Evolutionary conservation across 179 eudicot species (phyloP), one percentile per base, ranked within the genome.

Genomic region (Monotropa hypopitys): DNA sequence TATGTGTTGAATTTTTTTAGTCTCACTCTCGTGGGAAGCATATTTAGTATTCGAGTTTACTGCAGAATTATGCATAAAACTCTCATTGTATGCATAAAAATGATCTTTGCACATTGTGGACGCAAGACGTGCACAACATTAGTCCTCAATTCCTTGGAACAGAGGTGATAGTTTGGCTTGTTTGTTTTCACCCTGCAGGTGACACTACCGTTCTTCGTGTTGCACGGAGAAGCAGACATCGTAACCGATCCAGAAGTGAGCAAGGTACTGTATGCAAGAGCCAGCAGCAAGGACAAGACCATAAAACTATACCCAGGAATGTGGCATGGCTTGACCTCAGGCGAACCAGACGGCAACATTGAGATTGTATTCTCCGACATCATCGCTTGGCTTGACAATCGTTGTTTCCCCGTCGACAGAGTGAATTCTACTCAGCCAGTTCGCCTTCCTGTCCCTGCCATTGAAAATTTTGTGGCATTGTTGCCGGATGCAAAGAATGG

Each of bases 161-260:
- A 56, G 30, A 2, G 10, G 62, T 56, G 30, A 56, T 56, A 21
- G 32, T 23, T 26, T 11, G 45, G 21, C 23, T 38, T 20, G 5
- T 20, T 4, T 77, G 43, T 42, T 33, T 10, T 23, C 21, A 26
- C 47, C 79, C 32, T 40, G 30, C 86, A 95, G 99, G 92, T 95
- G 77, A 92, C 90, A 0, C 59, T 96, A 21, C 97, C 99, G 46
- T 96, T 96, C 85, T 88, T 91, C 71, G 92, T 96, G 51, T 82
- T 96, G 76, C 99, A 96, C 15, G 99, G 99, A 13, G 99, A 91
- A 79, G 98, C 93, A 20, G 99, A 96, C 50, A 91, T 47, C 50
- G 98, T 96, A 46, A 96, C 99, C 1, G 99, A 96, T 73, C 99
- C 99, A 38, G 98, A 91, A 79, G 98, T 96, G 78, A 96, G 99